Evolutionary conservation across 2,329 filamentous ascomycete species (phyloP).

Genomic region (Rhynchosporium graminicola): DNA sequence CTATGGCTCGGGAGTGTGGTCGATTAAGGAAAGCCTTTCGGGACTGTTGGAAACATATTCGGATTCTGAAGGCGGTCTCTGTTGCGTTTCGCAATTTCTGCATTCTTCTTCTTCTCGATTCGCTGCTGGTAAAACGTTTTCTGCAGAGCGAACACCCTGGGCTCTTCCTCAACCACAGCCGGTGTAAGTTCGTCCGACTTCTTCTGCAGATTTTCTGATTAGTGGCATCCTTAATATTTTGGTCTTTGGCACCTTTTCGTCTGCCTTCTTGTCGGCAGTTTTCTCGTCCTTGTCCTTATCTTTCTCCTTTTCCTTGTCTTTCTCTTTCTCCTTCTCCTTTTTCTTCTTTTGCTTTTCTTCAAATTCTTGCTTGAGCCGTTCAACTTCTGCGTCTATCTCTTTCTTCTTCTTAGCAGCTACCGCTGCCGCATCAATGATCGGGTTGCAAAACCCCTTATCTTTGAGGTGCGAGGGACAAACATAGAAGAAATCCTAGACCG

Average conservation of each 20-base stretch:
- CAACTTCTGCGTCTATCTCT: conserved; percentile 65
- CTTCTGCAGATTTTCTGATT: conserved; percentile 30
- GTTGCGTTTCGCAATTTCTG: conserved; percentile 78
- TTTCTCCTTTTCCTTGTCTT: conserved; percentile 50
- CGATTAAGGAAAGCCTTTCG: conserved; percentile 55
- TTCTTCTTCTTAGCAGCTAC: conserved; percentile 60
- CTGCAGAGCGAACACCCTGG: conserved; percentile 80
- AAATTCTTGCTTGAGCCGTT: conserved; percentile 66
- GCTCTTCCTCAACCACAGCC: conserved; percentile 58
- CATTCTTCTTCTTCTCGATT: conserved; percentile 73
- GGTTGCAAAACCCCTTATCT: conserved; percentile 77
- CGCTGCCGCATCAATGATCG: conserved; percentile 69
- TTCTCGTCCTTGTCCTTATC: conserved; percentile 46
- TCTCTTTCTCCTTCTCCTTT: conserved; percentile 64
- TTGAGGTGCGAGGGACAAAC: conserved; percentile 81
- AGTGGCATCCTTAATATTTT: conserved; percentile 1
- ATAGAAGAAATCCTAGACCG: conserved; percentile 80
- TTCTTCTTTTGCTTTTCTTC: conserved; percentile 75
- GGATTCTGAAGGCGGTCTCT: conserved; percentile 78
- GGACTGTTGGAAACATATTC: conserved; percentile 81
- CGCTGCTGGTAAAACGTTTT: conserved; percentile 89
- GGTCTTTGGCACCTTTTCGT: conserved; percentile 41
- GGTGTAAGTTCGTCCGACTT: conserved; percentile 28
- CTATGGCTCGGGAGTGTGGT: not conserved
- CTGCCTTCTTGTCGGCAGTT: conserved; percentile 46